A percentile compares a stretch with the other conserved stretches of the same genome.
These are phyloP conservation scores for Neolentinus lepideus DNA, from an alignment of 1,284 basidiomycete species.

Conservation along the genomic window DNA sequence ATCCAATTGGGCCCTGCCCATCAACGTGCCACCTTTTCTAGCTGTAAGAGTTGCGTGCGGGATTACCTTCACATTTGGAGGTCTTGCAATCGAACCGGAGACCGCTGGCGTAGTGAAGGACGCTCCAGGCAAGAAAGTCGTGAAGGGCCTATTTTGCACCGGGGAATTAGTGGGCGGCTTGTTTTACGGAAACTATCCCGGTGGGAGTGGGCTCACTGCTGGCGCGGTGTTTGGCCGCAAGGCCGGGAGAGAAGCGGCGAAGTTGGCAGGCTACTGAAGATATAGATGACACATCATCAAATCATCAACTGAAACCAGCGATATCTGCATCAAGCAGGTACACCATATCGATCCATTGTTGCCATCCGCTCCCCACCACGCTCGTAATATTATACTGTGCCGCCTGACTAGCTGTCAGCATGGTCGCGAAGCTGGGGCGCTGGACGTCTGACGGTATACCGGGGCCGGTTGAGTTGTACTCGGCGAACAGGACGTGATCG, in stretches of 20 bases:
- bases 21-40: conserved; percentile 47
- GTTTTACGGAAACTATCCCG: conserved; percentile 40
- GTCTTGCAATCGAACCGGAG: conserved; percentile 47
- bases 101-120: conserved; percentile 45
- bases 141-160: conserved; percentile 51
- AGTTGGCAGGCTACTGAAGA: conserved; percentile 6
- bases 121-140: conserved; percentile 14
- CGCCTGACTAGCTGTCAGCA: conserved; percentile 9
- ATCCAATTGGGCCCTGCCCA: conserved; percentile 56
- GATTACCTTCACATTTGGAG: conserved; percentile 68
- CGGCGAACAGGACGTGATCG: conserved; percentile 37
- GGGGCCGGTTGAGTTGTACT: conserved; percentile 35
- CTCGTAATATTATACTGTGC: conserved; percentile 31
- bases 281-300: neutral
- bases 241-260: conserved; percentile 43
- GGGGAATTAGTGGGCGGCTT: conserved; percentile 63
- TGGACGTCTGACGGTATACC: conserved; percentile 24
- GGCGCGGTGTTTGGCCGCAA: conserved; percentile 61
- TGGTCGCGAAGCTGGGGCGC: conserved; percentile 27
- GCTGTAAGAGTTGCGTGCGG: conserved; percentile 63
- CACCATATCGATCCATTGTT: conserved; percentile 33
- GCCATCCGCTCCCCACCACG: conserved; percentile 34
- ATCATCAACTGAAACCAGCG: neutral
- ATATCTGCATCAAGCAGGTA: neutral
- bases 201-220: conserved; percentile 52